A percentile compares a stretch with the other conserved stretches of the same genome.
Evolutionary conservation across 2,329 filamentous ascomycete species (phyloP).

Genomic region (Alternaria sp.): DNA sequence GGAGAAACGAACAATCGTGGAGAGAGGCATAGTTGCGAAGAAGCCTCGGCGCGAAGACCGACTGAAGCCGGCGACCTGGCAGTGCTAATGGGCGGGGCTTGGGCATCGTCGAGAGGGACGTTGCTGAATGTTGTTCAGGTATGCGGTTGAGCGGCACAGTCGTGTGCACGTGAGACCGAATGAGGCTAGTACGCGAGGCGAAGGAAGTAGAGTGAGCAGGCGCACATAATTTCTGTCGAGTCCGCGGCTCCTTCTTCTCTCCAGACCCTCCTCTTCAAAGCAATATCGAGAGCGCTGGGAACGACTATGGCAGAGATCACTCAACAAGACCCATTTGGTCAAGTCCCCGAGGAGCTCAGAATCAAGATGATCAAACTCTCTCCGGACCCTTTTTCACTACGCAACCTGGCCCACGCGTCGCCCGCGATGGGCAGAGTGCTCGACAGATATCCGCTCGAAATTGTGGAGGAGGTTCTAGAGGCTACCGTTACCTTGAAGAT

Average conservation of each 20-base stretch:
- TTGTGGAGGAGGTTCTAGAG: constrained; percentile 7
- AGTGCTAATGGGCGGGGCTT: background rate
- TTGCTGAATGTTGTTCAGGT: background rate
- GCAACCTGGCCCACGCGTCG: constrained; percentile 7
- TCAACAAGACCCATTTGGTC: constrained; percentile 5
- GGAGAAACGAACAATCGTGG: background rate
- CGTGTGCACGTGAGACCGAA: background rate
- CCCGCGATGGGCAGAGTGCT: constrained; percentile 9
- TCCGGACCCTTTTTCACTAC: constrained; percentile 6
- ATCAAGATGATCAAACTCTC: constrained; percentile 10
- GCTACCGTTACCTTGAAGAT: constrained; percentile 4
- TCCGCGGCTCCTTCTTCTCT: background rate
- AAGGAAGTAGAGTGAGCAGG: no score
- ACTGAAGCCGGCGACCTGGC: background rate
- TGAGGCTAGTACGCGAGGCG: no score
- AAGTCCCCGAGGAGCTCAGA: constrained; percentile 11
- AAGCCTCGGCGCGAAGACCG: background rate
- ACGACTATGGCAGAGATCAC: background rate
- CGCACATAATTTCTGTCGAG: background rate
- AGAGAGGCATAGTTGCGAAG: background rate
- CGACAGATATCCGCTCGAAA: constrained; percentile 15
- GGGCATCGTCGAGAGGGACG: background rate
- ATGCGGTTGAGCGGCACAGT: background rate
- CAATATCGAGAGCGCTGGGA: background rate
- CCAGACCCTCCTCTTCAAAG: background rate